A percentile compares a stretch with the other conserved stretches of the same genome.
phyloP scores from a whole-genome alignment of 306 rosid genomes.

The Corylus heterophylla region DNA sequence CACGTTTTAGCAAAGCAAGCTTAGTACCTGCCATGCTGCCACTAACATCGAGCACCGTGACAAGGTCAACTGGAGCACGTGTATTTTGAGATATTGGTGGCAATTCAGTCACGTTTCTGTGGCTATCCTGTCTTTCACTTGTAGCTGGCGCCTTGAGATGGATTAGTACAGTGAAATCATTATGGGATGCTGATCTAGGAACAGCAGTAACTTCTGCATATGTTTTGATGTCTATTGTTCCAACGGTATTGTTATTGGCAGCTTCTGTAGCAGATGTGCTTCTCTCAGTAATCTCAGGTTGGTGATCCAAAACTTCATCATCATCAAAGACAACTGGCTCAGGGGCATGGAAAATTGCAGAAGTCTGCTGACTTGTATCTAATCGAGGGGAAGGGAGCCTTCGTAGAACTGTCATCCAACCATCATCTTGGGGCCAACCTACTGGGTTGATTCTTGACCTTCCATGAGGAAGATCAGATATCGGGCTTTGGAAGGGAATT shows the following conservation, averaged over 20 bases:
- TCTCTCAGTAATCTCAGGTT: conserved; percentile 28
- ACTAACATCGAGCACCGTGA: conserved; percentile 92
- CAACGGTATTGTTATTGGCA: conserved; percentile 28
- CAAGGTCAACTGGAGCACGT: conserved; percentile 84
- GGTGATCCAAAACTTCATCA: conserved; percentile 68
- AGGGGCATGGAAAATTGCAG: conserved; percentile 42
- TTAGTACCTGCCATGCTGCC: conserved; percentile 98
- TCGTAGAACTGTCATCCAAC: conserved; percentile 49
- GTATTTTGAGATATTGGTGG: conserved; percentile 34
- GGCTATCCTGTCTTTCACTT: conserved; percentile 32
- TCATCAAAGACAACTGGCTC: conserved; percentile 77
- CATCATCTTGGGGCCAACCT: conserved; percentile 44
- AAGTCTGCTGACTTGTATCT: conserved; percentile 37
- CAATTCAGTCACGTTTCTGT: conserved; percentile 20
- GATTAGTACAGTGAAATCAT: conserved; percentile 63
- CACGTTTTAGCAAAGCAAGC: conserved; percentile 79
- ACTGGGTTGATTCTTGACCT: conserved; percentile 45
- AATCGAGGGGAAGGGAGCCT: conserved; percentile 54
- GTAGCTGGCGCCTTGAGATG: conserved; percentile 82
- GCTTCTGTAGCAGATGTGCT: conserved; percentile 23
- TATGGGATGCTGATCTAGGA: conserved; percentile 53
- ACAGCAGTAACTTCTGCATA: conserved; percentile 83
- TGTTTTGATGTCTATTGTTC: conserved; percentile 59
- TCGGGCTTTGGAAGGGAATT: conserved; percentile 67
- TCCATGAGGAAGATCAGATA: conserved; percentile 48